phyloP scores from a whole-genome alignment of 306 rosid species.

The Cicer pinnatifidum region DNA sequence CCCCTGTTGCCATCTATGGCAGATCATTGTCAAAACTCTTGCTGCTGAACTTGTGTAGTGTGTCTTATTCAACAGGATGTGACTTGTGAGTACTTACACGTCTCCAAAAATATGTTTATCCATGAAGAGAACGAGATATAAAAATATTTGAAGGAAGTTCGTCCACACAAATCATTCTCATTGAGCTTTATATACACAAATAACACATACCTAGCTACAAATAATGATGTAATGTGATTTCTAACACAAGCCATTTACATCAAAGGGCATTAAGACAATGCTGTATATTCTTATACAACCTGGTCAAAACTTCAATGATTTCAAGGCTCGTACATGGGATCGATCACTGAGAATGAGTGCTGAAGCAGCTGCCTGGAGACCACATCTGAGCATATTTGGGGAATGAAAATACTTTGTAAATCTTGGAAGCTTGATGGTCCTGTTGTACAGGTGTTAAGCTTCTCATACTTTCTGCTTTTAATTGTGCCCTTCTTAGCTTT shows the following conservation, averaged over 20 bases:
- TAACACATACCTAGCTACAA: slow-evolving; percentile 13
- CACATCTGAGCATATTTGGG: slow-evolving; percentile 44
- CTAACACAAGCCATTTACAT: slow-evolving; percentile 22
- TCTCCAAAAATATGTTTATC: neutral
- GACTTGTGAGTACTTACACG: neutral
- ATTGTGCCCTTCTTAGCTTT: slow-evolving; percentile 71
- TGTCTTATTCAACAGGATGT: slow-evolving; percentile 2
- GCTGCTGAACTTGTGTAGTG: neutral
- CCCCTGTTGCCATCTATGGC: neutral
- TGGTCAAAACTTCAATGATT: slow-evolving; percentile 21
- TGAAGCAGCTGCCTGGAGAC: slow-evolving; percentile 51
- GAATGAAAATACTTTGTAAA: slow-evolving; percentile 39
- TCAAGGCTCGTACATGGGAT: neutral
- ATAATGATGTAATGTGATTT: slow-evolving; percentile 31
- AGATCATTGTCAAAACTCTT: neutral
- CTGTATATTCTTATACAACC: neutral
- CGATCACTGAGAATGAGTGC: slow-evolving; percentile 37
- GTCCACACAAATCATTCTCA: neutral
- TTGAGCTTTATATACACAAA: slow-evolving; percentile 38
- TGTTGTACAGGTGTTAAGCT: slow-evolving; percentile 44
- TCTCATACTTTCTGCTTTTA: slow-evolving; percentile 81
- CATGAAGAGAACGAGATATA: neutral
- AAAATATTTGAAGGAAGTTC: neutral
- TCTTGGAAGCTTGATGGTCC: slow-evolving; percentile 41
- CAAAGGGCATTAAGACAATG: slow-evolving; percentile 16